Base-by-base conservation (phyloP, 202 grass and related monocot species). In the Brachypodium distachyon region DNA sequence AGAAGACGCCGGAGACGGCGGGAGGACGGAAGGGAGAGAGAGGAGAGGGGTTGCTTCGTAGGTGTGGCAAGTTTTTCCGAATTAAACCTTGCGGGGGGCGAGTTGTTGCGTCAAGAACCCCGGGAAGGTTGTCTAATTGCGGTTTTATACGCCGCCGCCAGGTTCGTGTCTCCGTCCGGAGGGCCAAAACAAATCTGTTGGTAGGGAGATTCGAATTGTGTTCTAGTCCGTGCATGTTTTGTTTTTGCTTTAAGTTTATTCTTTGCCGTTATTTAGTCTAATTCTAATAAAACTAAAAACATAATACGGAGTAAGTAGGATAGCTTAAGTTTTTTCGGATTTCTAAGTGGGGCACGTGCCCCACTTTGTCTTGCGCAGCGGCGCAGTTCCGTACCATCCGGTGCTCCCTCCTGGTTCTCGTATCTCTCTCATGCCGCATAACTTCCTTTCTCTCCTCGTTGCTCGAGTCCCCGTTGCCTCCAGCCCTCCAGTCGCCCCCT, bases 21-120 rank as follows among this genome's bases (percentile, higher is more conserved):
- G 4, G 33, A 67, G 25, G 32, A 9, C 66, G 47, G 72, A 70
- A 39, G 61, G 39, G 47, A 60, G 29, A n/a, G 64, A 31, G 42
- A 61, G n/a, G 11, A 37, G 10, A 34, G 18, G 54, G 69, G 73
- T 78, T 72, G 70, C 65, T 85, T 83, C 31, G 47, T 40, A 66
- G 54, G 63, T 57, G 70, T 9, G 72, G 21, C 38, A 59, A 70
- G 33, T 39, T 51, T 70, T 85, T 60, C 1, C 51, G 76, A 57
- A 41, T 56, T 40, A 67, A 56, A 74, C 69, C 69, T 63, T 18
- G 19, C 2, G 2, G 18, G 16, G 8, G 9, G 2, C 40, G 19
- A 59, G 38, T 21, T 74, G 32, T 76, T 61, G 16, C 62, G 36
- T 65, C 12, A 37, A 12, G 39, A 60, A 26, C 73, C 85, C 65